Evolutionary conservation across 495 filamentous ascomycete genomes (phyloP), one percentile per base, ranked within the genome.

Genomic region (Penicillium subrubescens): DNA sequence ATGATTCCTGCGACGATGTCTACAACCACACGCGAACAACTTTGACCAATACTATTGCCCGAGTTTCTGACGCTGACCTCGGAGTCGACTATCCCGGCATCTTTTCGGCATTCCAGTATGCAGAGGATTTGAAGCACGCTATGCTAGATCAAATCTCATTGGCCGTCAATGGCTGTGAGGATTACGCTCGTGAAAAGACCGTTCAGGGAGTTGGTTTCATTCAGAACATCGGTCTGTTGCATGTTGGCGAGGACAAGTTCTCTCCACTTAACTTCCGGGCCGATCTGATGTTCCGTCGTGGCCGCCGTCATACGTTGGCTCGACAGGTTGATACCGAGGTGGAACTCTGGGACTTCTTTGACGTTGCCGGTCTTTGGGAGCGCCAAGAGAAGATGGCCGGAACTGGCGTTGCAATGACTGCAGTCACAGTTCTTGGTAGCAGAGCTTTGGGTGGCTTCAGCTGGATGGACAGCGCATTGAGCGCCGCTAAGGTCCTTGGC

Each of bases 301-400:
- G 77, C 35, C 89, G 89, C 71, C 86, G 87, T 59, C 91, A 98
- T 72, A 84, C 87, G 7, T 77, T 97, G 21, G 96, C 90, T 8
- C 85, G 91, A 63, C 88, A 95, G 71, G 87, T 99, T 21, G 88
- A 97, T 66, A 86, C 95, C 19, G 87, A 96, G 57, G 88, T 95
- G 21, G 94, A 98, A 67, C 61, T 96, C 0, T 90, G 85, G 84
- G 95, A 99, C 75, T 97, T 99, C 80, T 92, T 98, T 73, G 96
- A 99, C 74, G 80, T 93, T 69, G 81, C 84, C 35, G 88, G 86
- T 12, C 80, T 97, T 11, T 88, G 95, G 82, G 92, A 98, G 69
- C 83, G 87, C 53, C 93, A 99, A 73, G 96, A 99, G 81, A 97
- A 98, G 80, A 79, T 95, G 44, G 93, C 92, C 15, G 92, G 93